Conservation (phyloP, 2,329 filamentous ascomycete species). For the Exophiala spinifera region DNA sequence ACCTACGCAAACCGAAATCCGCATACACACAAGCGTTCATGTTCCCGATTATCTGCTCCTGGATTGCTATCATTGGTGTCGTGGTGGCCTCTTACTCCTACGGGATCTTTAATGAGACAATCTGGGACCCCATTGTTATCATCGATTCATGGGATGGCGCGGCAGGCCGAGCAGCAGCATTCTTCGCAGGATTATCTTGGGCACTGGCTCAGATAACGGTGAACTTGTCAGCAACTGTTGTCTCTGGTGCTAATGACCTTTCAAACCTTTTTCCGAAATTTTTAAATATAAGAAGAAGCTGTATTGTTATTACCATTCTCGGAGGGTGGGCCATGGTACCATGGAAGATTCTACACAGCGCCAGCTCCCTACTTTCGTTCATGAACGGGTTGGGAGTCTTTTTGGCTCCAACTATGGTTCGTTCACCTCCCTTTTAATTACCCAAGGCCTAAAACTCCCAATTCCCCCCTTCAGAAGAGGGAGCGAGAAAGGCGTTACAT, state of each 20-base stretch:
- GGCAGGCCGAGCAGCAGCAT: conserved; percentile 39
- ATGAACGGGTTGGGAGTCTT: conserved; percentile 32
- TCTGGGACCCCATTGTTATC: conserved; percentile 44
- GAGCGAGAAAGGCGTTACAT: too few species aligned
- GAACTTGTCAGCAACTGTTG: conserved; percentile 52
- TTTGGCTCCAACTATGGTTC: not conserved
- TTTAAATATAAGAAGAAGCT: conserved; percentile 51
- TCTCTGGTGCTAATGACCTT: conserved; percentile 50
- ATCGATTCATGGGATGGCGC: conserved; percentile 35
- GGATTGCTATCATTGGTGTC: conserved; percentile 46
- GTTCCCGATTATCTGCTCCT: conserved; percentile 48
- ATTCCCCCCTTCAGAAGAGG: too few species aligned
- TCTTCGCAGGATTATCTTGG: conserved; percentile 54
- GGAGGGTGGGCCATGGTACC: conserved; percentile 44
- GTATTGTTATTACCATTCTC: conserved; percentile 37
- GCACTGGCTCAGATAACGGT: conserved; percentile 54
- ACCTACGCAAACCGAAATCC: conserved; percentile 35
- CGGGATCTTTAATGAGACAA: conserved; percentile 2
- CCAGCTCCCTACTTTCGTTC: conserved; percentile 39
- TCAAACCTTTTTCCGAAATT: conserved; percentile 52
- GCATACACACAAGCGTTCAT: conserved; percentile 43
- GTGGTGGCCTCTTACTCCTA: conserved; percentile 1
- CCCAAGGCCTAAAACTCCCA: too few species aligned
- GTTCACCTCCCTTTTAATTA: not conserved
- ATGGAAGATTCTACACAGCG: conserved; percentile 46